These are phyloP conservation scores for Quercus mongolica DNA, from an alignment of 306 rosid genomes.

Conservation along the genomic window DNA sequence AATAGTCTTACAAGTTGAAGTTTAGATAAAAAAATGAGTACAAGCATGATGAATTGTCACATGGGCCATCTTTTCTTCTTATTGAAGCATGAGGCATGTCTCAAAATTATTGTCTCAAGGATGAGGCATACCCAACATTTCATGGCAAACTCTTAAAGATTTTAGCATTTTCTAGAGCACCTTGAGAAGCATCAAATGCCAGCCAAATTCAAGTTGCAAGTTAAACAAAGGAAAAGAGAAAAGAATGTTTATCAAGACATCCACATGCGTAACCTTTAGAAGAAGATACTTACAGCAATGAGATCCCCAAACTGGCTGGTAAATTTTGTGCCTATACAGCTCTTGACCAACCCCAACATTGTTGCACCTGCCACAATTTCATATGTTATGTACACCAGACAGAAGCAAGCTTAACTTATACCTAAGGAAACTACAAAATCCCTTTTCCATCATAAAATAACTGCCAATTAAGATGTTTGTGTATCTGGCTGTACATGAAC, in stretches of 20 bases:
- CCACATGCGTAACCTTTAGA: neutral
- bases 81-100: neutral
- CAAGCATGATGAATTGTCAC: neutral
- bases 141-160: neutral
- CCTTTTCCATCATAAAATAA: neutral
- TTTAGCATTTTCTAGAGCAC: neutral
- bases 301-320: slow-evolving; percentile 94
- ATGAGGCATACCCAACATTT: neutral
- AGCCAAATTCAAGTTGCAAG: no score
- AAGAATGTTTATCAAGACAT: neutral
- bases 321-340: slow-evolving; percentile 96
- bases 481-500: neutral
- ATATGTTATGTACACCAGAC: slow-evolving; percentile 17
- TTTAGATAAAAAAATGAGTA: no score
- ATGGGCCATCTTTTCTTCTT: neutral
- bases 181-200: neutral
- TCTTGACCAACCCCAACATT: slow-evolving; percentile 87
- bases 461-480: neutral
- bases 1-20: no score
- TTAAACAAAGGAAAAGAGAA: neutral
- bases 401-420: neutral
- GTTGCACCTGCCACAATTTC: slow-evolving; percentile 58
- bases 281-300: slow-evolving; percentile 79
- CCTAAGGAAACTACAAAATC: neutral
- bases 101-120: neutral